Conservation (phyloP, 2,329 filamentous ascomycete genomes). For the Paecilomyces fulvus region DNA sequence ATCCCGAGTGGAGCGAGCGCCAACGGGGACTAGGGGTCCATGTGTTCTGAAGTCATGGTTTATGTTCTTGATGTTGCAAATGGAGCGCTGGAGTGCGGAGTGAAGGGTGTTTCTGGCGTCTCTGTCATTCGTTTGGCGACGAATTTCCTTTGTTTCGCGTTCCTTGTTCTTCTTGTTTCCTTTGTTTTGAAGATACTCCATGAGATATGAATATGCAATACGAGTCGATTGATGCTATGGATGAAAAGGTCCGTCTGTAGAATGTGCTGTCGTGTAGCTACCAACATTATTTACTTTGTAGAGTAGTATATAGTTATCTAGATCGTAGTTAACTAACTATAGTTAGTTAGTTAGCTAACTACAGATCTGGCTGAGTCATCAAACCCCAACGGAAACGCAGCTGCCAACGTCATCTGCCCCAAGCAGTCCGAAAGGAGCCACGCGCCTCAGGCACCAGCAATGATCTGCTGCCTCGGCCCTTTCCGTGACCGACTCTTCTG, state of each 20-base stretch:
- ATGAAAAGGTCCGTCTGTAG: too few species aligned
- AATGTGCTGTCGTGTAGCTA: too few species aligned
- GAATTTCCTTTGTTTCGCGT: conserved; percentile 1
- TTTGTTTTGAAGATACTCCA: conserved; percentile 4
- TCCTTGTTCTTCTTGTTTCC: neutral
- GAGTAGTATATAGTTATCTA: too few species aligned
- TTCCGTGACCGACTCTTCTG: neutral
- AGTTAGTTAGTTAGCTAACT: neutral
- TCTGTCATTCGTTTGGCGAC: neutral
- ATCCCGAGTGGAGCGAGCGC: conserved; percentile 11
- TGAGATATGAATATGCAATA: conserved; percentile 1
- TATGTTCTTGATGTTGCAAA: neutral
- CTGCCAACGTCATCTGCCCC: neutral
- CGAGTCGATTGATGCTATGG: neutral
- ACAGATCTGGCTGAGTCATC: conserved; percentile 3
- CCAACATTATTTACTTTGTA: too few species aligned
- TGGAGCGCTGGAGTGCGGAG: neutral
- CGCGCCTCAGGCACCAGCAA: conserved; percentile 12
- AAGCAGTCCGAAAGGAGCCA: conserved; percentile 4
- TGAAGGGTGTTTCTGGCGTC: neutral
- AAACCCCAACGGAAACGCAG: conserved; percentile 8
- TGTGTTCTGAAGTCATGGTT: conserved; percentile 7
- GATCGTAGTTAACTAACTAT: neutral
- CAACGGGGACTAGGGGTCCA: conserved; percentile 2
- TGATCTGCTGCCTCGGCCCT: conserved; percentile 8